These are phyloP conservation scores for Gracilaria caudata DNA, from an alignment of 23 red algal genomes.

Conservation along the genomic window DNA sequence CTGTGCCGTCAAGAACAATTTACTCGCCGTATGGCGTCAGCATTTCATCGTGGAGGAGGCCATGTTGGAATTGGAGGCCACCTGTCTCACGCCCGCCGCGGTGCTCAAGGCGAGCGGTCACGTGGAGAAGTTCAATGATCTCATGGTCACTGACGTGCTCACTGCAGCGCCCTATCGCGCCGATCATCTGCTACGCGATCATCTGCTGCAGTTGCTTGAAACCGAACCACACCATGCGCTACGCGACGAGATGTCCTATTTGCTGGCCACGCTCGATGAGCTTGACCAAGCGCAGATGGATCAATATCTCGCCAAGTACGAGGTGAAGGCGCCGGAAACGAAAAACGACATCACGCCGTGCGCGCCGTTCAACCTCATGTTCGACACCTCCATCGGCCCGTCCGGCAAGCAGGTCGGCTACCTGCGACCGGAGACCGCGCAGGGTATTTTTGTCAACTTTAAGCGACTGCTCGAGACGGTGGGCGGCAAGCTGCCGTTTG, in stretches of 20 bases:
- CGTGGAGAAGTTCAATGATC: slow-evolving; percentile 94
- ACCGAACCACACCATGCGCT: background rate
- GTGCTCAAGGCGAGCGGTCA: slow-evolving; percentile 94
- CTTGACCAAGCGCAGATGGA: slow-evolving; percentile 78
- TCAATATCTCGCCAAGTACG: slow-evolving; percentile 47
- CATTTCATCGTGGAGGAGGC: slow-evolving; percentile 96
- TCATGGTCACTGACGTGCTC: slow-evolving; percentile 84
- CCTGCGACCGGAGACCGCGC: slow-evolving; percentile 95
- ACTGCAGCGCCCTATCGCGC: slow-evolving; percentile 83
- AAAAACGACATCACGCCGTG: slow-evolving; percentile 66
- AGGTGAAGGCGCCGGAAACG: slow-evolving; percentile 82
- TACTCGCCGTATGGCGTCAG: slow-evolving; percentile 83
- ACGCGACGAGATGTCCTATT: slow-evolving; percentile 18
- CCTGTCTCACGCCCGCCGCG: slow-evolving; percentile 85
- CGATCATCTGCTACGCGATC: slow-evolving; percentile 92
- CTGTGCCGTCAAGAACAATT: slow-evolving; percentile 92
- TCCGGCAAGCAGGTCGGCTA: slow-evolving; percentile 76
- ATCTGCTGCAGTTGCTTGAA: slow-evolving; percentile 47
- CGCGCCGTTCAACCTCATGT: slow-evolving; percentile 98
- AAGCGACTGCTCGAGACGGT: slow-evolving; percentile 90
- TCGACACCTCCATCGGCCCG: slow-evolving; percentile 95
- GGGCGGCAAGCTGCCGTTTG: slow-evolving; percentile 92
- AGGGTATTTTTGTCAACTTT: slow-evolving; percentile 99
- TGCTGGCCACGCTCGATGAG: slow-evolving; percentile 81
- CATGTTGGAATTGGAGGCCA: slow-evolving; percentile 95